Evolutionary conservation across 371 early-diverging fungal genomes (phyloP).

Genomic region (Entomophthora muscae): DNA sequence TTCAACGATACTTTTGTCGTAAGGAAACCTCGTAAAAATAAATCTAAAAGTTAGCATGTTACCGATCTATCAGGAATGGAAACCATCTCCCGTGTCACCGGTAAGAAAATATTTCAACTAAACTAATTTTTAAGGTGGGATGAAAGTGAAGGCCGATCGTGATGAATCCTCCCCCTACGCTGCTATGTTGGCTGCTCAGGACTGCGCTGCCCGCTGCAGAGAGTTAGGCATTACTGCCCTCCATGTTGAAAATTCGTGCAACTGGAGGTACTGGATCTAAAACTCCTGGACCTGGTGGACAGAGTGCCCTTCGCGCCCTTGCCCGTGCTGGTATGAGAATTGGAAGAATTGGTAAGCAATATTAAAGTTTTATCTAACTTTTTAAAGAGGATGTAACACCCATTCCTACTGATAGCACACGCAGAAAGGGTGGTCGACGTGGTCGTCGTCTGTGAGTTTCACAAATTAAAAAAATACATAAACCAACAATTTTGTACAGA

Average conservation of each 20-base stretch:
- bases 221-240: conserved; percentile 99
- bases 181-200: conserved; percentile 99
- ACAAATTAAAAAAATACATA: neutral
- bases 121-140: conserved; percentile 71
- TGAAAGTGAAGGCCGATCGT: conserved; percentile 99
- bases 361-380: conserved; percentile 18
- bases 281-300: conserved; percentile 99
- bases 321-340: conserved; percentile 98
- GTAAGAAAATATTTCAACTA: conserved; percentile 27
- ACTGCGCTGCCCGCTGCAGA: conserved; percentile 97
- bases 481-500: too few relatives aligned
- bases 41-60: conserved; percentile 44
- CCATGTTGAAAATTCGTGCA: conserved; percentile 99
- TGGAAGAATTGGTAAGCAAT: conserved; percentile 69
- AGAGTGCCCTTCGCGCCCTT: conserved; percentile 98
- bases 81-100: conserved; percentile 99
- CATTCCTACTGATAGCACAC: conserved; percentile 97
- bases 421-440: conserved; percentile 99
- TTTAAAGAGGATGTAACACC: conserved; percentile 94
- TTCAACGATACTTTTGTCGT: conserved; percentile 98
- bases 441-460: conserved; percentile 94
- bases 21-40: conserved; percentile 13
- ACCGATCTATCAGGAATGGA: conserved; percentile 99
- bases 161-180: conserved; percentile 99
- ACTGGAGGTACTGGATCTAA: conserved; percentile 99